A percentile compares a stretch with the other conserved stretches of the same genome.
phyloP scores from a whole-genome alignment of 2,329 filamentous ascomycete genomes.

The Ramichloridium luteum region DNA sequence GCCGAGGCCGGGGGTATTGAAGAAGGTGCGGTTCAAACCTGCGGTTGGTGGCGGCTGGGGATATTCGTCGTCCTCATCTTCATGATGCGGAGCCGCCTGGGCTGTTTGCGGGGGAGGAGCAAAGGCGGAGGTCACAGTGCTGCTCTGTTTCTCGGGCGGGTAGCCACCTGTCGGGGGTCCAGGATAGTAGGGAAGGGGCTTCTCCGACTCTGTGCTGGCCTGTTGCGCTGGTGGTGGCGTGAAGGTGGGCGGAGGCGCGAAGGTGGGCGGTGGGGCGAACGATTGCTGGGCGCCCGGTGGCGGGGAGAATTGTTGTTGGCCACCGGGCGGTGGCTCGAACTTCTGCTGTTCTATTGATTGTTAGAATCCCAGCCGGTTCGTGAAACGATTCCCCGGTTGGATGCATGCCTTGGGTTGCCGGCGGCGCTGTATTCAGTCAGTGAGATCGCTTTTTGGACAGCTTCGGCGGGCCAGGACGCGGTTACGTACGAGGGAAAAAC shows the following conservation, averaged over 20 bases:
- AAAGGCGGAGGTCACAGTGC: no score
- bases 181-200: conserved; percentile 25
- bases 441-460: no score
- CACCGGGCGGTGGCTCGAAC: conserved; percentile 1
- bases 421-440: conserved; percentile 15
- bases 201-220: conserved; percentile 6
- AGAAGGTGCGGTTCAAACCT: no score
- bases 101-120: no score
- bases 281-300: no score
- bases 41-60: conserved; percentile 19
- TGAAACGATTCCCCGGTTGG: not conserved
- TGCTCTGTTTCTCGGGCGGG: conserved; percentile 21
- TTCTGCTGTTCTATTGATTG: conserved; percentile 3
- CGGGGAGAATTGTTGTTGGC: conserved; percentile 19
- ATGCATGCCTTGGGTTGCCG: conserved; percentile 8
- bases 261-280: conserved; percentile 14
- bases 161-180: conserved; percentile 24
- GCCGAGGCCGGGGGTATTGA: conserved; percentile 25
- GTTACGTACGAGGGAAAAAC: no score
- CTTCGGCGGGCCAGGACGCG: no score
- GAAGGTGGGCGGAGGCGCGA: conserved; percentile 17
- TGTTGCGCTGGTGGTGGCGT: conserved; percentile 10
- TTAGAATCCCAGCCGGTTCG: not conserved
- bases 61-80: conserved; percentile 16
- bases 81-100: no score